These are phyloP conservation scores for Lepidium aucheri DNA, from an alignment of 345 rosid genomes.

Conservation along the genomic window DNA sequence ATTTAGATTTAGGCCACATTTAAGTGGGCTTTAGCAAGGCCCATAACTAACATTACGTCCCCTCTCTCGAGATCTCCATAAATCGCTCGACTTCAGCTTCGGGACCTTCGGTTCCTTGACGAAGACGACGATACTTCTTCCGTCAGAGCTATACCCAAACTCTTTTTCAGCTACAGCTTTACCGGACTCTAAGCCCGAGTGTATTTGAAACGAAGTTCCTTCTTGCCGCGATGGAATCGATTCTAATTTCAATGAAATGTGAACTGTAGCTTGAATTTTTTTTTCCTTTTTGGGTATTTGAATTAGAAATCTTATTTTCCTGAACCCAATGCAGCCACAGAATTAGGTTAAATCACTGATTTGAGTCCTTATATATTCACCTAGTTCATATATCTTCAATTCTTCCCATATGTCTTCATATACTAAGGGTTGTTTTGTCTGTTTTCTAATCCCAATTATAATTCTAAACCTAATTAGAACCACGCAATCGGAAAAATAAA, in stretches of 20 bases:
- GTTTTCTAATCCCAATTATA: not conserved
- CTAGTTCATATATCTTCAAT: too few relatives aligned
- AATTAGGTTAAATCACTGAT: not conserved
- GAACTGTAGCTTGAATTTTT: not conserved
- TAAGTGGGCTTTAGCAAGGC: not conserved
- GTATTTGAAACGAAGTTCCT: not conserved
- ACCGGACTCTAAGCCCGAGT: not conserved
- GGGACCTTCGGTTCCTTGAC: not conserved
- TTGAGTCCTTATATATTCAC: not conserved
- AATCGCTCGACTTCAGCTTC: slow-evolving; percentile 13
- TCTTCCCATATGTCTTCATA: slow-evolving; percentile 14
- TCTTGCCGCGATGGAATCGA: not conserved
- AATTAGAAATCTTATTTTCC: not conserved
- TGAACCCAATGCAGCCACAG: not conserved
- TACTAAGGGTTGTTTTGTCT: too few relatives aligned
- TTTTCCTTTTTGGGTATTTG: not conserved
- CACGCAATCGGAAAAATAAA: not conserved
- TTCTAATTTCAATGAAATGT: not conserved
- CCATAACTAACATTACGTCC: not conserved
- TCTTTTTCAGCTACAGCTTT: not conserved
- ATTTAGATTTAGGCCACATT: too few relatives aligned
- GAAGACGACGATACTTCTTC: slow-evolving; percentile 20
- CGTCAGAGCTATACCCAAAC: not conserved
- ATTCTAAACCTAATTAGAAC: not conserved
- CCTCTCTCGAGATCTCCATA: not conserved